A percentile compares a stretch with the other conserved stretches of the same genome.
Conservation (phyloP, 768 basidiomycete species). For the Sporobolomyces roseus region DNA sequence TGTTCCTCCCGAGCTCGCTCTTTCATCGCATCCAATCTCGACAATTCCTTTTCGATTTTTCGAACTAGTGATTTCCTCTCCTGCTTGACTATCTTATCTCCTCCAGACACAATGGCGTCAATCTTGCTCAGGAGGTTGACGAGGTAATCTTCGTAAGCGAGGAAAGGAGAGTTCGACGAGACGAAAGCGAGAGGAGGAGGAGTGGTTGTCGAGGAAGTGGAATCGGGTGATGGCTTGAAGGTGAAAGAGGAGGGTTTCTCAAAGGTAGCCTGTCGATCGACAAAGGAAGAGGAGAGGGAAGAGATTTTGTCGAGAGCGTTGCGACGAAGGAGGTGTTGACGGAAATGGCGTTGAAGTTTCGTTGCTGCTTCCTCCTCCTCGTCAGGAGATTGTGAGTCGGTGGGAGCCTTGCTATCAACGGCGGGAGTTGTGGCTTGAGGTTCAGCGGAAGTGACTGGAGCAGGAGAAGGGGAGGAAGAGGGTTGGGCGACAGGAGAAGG, state of each 20-base stretch:
- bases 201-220: background rate
- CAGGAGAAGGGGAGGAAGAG: background rate
- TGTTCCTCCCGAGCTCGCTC: slow-evolving; percentile 32
- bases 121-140: slow-evolving; percentile 29
- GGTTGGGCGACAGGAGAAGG: background rate
- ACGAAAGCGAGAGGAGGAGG: slow-evolving; percentile 58
- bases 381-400: background rate
- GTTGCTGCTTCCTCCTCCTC: background rate
- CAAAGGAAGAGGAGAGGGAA: slow-evolving; percentile 54
- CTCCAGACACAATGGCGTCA: slow-evolving; percentile 23
- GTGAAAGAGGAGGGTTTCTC: slow-evolving; percentile 30
- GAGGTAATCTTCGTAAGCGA: slow-evolving; percentile 34
- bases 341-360: no score
- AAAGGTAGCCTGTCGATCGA: slow-evolving; percentile 53
- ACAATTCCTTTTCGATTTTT: slow-evolving; percentile 26
- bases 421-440: background rate
- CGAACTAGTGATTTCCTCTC: slow-evolving; percentile 37
- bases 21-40: slow-evolving; percentile 23
- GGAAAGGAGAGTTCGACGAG: slow-evolving; percentile 45
- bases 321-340: background rate
- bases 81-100: slow-evolving; percentile 24
- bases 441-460: background rate
- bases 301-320: slow-evolving; percentile 51
- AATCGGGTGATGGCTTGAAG: slow-evolving; percentile 46
- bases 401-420: background rate